Evolutionary conservation across 257 asterid genomes (phyloP), one percentile per base, ranked within the genome.

Genomic region (Solanum okadae): DNA sequence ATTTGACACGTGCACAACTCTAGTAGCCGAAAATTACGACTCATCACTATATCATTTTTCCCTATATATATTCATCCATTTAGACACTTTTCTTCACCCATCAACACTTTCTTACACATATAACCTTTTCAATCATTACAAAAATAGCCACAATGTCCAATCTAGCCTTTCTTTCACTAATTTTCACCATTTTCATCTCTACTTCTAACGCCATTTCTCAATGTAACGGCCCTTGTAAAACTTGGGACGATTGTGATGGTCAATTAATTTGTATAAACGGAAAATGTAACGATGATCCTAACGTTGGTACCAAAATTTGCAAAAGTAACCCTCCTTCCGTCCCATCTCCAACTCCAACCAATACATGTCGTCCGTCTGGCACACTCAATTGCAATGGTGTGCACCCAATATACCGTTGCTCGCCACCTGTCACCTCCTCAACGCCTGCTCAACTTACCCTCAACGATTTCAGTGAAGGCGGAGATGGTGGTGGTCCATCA

Each of bases 401-500:
- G 2, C 81, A 20, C 4, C 46, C 92, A 0, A 79, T 88, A 7
- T 92, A 89, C 73, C 49, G 76, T 9, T 93, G 92, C 79, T 93
- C 95, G 0, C 94, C 94, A 1, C 92, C 90, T 4, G 75, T 92
- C 84, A 37, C 92, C 34, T 10, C 92, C 31, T 88, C 94, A 8
- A 93, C 94, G 0, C 68, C 90, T 0, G 93, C 94, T 12, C 90
- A 81, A 42, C 94, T 92, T 6, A 91, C 95, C 3, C 14, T 52
- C 68, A 92, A 92, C 37, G 90, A 91, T 83, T 91, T 93, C 85
- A 88, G 92, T 3, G 56, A 25, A 10, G 93, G 94, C 2, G 93
- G 94, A 1, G 94, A 92, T 2, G 93, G 94, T 0, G 93, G 93
- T 0, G 92, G 82, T 4, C 79, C 90, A 14, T 89, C 92, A 2